Evolutionary conservation across 1,139 yeast genomes (phyloP).

Genomic region (Sugiyamaella japonica): DNA sequence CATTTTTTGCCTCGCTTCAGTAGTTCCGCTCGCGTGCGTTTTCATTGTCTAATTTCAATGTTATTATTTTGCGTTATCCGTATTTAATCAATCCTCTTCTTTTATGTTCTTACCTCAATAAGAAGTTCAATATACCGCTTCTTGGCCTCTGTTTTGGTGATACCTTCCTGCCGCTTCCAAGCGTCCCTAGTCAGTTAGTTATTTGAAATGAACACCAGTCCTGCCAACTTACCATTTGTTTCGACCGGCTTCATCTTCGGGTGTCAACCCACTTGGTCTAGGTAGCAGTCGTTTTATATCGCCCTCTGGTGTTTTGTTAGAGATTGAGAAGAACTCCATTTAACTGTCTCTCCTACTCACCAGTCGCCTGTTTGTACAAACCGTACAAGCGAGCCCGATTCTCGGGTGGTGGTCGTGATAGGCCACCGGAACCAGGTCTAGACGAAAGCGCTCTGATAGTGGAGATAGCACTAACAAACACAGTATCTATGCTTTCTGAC

Average conservation of each 20-base stretch:
- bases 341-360: slow-evolving; percentile 8
- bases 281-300: slow-evolving; percentile 68
- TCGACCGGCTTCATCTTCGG: slow-evolving; percentile 66
- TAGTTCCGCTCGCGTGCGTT: slow-evolving; percentile 65
- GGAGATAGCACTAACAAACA: slow-evolving; percentile 76
- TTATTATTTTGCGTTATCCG: neutral
- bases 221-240: slow-evolving; percentile 55
- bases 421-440: slow-evolving; percentile 63
- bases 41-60: slow-evolving; percentile 58
- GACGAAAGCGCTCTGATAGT: slow-evolving; percentile 74
- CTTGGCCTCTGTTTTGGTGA: slow-evolving; percentile 73
- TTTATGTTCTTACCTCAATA: slow-evolving; percentile 38
- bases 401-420: slow-evolving; percentile 80
- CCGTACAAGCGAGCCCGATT: slow-evolving; percentile 72
- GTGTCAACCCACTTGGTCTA: slow-evolving; percentile 59
- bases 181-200: slow-evolving; percentile 49
- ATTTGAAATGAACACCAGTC: neutral
- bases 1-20: slow-evolving; percentile 65
- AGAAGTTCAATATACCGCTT: slow-evolving; percentile 64
- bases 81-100: too few species aligned
- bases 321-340: neutral
- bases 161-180: slow-evolving; percentile 75
- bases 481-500: slow-evolving; percentile 53
- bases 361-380: slow-evolving; percentile 79
- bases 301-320: slow-evolving; percentile 52